These are phyloP conservation scores for Auriscalpium orientale DNA, from an alignment of 768 basidiomycete genomes.

Conservation along the genomic window DNA sequence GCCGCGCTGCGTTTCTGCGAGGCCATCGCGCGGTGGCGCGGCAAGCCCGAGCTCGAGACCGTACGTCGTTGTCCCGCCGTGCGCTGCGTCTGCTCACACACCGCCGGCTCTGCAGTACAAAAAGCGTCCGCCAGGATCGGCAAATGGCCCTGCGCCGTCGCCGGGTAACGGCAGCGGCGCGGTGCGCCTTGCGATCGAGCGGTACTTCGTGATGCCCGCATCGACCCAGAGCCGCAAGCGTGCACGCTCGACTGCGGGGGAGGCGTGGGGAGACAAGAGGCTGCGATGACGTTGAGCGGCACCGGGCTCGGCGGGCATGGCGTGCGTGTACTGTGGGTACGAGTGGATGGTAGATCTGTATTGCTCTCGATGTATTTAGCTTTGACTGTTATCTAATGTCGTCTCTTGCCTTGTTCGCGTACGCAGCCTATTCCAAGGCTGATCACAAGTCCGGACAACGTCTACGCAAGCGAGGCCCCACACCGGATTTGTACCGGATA, in stretches of 20 bases:
- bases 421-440: no score
- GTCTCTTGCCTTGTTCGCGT: no score
- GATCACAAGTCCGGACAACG: no score
- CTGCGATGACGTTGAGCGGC: no score
- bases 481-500: no score
- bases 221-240: slow-evolving; percentile 8
- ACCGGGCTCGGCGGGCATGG: no score
- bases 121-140: slow-evolving; percentile 9
- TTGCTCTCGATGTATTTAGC: no score
- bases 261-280: no score
- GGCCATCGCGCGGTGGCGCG: slow-evolving; percentile 74
- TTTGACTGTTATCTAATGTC: no score
- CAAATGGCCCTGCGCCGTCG: background rate
- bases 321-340: no score
- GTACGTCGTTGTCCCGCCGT: slow-evolving; percentile 28
- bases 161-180: background rate
- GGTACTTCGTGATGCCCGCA: background rate
- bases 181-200: slow-evolving; percentile 6
- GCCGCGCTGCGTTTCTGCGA: slow-evolving; percentile 76
- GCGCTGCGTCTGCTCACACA: background rate
- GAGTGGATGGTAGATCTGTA: no score
- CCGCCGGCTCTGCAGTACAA: slow-evolving; percentile 24
- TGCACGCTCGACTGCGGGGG: slow-evolving; percentile 1
- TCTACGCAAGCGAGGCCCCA: no score
- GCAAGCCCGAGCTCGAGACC: slow-evolving; percentile 77